Evolutionary conservation across 805 yeast species (phyloP).

Genomic region (Cyberlindnera subsufficiens): DNA sequence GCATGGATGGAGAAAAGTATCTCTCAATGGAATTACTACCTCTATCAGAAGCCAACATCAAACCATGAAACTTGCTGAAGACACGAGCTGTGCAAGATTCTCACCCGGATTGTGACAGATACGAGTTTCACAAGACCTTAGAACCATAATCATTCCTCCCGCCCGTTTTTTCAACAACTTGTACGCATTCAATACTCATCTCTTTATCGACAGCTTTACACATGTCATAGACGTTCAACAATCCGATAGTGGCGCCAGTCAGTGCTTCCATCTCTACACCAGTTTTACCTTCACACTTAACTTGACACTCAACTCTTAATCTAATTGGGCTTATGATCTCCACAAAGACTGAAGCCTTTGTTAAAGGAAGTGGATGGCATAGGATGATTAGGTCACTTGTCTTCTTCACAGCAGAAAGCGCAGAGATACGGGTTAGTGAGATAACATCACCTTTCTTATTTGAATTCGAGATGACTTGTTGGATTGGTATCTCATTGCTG

Average conservation of each 20-base stretch:
- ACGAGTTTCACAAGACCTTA: slow-evolving; percentile 7
- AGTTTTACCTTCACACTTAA: slow-evolving; percentile 43
- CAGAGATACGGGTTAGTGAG: slow-evolving; percentile 42
- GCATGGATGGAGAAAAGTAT: neutral
- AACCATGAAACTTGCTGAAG: slow-evolving; percentile 11
- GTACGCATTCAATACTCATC: slow-evolving; percentile 34
- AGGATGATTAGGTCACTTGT: slow-evolving; percentile 43
- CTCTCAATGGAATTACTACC: neutral
- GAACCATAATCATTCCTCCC: slow-evolving; percentile 30
- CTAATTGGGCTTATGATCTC: slow-evolving; percentile 16
- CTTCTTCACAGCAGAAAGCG: slow-evolving; percentile 45
- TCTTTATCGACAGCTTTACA: slow-evolving; percentile 50
- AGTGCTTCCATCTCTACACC: slow-evolving; percentile 58
- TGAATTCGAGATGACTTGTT: slow-evolving; percentile 28
- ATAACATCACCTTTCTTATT: slow-evolving; percentile 50
- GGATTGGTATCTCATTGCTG: slow-evolving; percentile 26
- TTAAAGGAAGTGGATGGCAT: slow-evolving; percentile 42
- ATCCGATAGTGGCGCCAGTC: slow-evolving; percentile 36
- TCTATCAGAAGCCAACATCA: slow-evolving; percentile 2
- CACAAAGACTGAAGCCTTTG: slow-evolving; percentile 34
- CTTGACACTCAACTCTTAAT: slow-evolving; percentile 31
- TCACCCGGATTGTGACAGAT: slow-evolving; percentile 17
- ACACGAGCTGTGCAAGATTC: slow-evolving; percentile 9
- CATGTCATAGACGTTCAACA: slow-evolving; percentile 51
- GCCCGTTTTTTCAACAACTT: slow-evolving; percentile 37